A percentile compares a stretch with the other conserved stretches of the same genome.
Conservation (phyloP, 2,329 filamentous ascomycete species). For the Akanthomyces muscarius region DNA sequence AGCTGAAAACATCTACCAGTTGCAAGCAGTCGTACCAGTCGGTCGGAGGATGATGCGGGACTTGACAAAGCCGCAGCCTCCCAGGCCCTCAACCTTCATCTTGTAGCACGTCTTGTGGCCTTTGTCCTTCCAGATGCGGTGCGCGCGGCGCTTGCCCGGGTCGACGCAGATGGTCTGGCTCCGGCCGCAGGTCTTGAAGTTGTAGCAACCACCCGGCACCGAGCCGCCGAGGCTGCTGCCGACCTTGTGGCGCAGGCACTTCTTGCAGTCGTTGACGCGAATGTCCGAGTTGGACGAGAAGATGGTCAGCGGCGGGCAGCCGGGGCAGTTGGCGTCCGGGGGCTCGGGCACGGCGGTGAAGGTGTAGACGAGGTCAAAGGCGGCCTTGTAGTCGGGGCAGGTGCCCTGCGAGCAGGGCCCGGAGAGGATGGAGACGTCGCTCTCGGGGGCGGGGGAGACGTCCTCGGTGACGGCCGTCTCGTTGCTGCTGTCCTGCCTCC, state of each 20-base stretch:
- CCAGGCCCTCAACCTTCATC: slow-evolving; percentile 1
- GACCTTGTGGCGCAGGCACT: slow-evolving; percentile 4
- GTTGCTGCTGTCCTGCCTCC: not conserved
- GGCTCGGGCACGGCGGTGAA: not conserved
- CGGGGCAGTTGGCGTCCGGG: slow-evolving; percentile 2
- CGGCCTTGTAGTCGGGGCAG: slow-evolving; percentile 17
- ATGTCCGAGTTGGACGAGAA: slow-evolving; percentile 14
- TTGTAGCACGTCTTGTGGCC: slow-evolving; percentile 18
- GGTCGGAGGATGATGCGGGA: slow-evolving; percentile 6
- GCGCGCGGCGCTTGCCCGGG: slow-evolving; percentile 14
- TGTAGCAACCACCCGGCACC: slow-evolving; percentile 12
- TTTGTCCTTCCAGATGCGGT: slow-evolving; percentile 19
- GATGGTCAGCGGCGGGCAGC: slow-evolving; percentile 10
- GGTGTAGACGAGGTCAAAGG: slow-evolving; percentile 18
- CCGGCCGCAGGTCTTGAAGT: slow-evolving; percentile 14
- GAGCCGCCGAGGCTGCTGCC: not conserved
- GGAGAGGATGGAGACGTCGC: not conserved
- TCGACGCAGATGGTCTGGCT: slow-evolving; percentile 19
- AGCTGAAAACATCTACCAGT: slow-evolving; percentile 5
- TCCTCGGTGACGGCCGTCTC: not conserved
- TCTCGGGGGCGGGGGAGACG: not conserved
- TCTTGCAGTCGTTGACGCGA: slow-evolving; percentile 15
- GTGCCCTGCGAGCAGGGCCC: slow-evolving; percentile 16
- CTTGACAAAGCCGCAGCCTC: slow-evolving; percentile 15
- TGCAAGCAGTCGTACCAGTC: slow-evolving; percentile 1